Evolutionary conservation across 169 alveolate species (phyloP).

Genomic region (Cryptosporidium sp.): DNA sequence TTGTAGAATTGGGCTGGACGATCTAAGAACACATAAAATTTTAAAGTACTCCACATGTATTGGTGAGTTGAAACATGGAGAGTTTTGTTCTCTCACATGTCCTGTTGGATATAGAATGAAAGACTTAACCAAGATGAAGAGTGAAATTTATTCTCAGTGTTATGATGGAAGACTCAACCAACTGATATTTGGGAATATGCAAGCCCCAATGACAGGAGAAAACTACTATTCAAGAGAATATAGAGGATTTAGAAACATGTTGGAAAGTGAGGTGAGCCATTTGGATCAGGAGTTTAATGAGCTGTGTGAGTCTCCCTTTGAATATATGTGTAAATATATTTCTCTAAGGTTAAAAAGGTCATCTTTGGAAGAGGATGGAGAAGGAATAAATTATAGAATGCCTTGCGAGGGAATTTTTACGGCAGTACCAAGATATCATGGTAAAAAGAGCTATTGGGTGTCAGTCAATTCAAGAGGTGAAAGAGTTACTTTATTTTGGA

Average conservation of each 20-base stretch:
- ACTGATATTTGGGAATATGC: slow-evolving; percentile 10
- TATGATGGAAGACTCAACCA: slow-evolving; percentile 48
- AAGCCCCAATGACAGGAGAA: slow-evolving; percentile 8
- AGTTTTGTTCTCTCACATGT: slow-evolving; percentile 47
- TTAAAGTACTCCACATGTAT: slow-evolving; percentile 57
- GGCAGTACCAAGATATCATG: slow-evolving; percentile 45
- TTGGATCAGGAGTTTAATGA: slow-evolving; percentile 1
- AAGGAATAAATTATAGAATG: slow-evolving; percentile 3
- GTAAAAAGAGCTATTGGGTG: slow-evolving; percentile 51
- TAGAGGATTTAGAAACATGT: background rate
- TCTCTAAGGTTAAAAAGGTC: slow-evolving; percentile 6
- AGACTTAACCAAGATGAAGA: slow-evolving; percentile 6
- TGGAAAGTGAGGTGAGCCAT: slow-evolving; percentile 7
- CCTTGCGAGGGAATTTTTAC: slow-evolving; percentile 70
- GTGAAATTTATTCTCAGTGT: slow-evolving; percentile 71
- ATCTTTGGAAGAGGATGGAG: slow-evolving; percentile 1
- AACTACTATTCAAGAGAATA: slow-evolving; percentile 5
- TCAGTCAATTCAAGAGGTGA: slow-evolving; percentile 40
- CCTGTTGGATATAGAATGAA: slow-evolving; percentile 69
- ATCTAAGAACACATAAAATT: slow-evolving; percentile 16
- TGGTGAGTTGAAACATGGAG: slow-evolving; percentile 66
- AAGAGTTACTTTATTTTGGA: slow-evolving; percentile 61
- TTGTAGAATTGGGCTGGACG: slow-evolving; percentile 33
- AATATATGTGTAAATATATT: slow-evolving; percentile 44
- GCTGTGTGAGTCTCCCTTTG: slow-evolving; percentile 45